These are phyloP conservation scores for Cercophora newfieldiana DNA, from an alignment of 495 filamentous ascomycete genomes.

Conservation along the genomic window DNA sequence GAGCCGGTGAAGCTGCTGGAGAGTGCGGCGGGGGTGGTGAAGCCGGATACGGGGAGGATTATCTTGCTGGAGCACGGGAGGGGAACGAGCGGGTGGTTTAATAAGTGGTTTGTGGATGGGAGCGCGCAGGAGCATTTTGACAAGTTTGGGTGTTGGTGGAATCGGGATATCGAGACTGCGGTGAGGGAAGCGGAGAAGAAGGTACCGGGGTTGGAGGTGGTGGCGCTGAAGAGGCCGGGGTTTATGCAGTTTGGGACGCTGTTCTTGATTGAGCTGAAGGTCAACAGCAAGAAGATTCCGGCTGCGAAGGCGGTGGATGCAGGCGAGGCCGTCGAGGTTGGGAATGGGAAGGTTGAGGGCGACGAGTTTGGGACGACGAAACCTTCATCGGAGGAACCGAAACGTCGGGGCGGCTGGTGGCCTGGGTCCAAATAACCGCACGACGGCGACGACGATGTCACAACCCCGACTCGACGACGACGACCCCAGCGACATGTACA, in stretches of 20 bases:
- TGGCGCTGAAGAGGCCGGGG: constrained; percentile 62
- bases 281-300: constrained; percentile 22
- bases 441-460: not conserved
- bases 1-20: constrained; percentile 69
- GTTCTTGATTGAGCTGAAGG: constrained; percentile 44
- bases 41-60: constrained; percentile 66
- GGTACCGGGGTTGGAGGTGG: constrained; percentile 79
- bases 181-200: constrained; percentile 50
- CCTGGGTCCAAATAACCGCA: not conserved
- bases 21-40: constrained; percentile 53
- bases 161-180: constrained; percentile 82
- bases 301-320: not conserved
- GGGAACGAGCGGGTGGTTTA: constrained; percentile 74
- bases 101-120: constrained; percentile 68
- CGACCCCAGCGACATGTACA: not conserved
- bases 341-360: constrained; percentile 5
- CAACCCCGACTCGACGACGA: not conserved
- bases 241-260: constrained; percentile 71
- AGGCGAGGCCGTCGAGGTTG: not conserved
- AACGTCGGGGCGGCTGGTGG: not conserved
- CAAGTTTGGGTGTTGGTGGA: constrained; percentile 95
- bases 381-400: not conserved
- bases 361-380: constrained; percentile 7
- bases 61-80: constrained; percentile 90
- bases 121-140: constrained; percentile 75